Evolutionary conservation across 768 basidiomycete genomes (phyloP).

Genomic region (Holtermannia corniformis): DNA sequence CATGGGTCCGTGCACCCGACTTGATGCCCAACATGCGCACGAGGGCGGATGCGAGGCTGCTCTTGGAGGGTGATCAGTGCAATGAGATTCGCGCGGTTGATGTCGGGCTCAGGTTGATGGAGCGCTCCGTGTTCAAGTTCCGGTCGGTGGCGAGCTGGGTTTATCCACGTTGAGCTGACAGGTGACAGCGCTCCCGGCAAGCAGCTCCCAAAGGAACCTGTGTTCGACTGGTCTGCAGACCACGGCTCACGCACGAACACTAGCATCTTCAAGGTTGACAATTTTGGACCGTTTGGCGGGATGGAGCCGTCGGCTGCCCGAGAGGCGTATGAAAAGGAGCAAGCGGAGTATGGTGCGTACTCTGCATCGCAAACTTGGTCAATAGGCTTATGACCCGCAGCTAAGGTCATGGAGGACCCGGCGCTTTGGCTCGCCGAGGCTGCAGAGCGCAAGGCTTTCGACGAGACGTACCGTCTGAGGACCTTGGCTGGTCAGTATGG

Average conservation of each 20-base stretch:
- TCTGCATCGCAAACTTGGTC: background rate
- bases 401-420: conserved; percentile 7
- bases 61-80: conserved; percentile 15
- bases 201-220: conserved; percentile 13
- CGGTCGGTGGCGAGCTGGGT: conserved; percentile 12
- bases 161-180: background rate
- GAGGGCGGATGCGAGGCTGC: conserved; percentile 17
- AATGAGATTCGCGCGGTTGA: conserved; percentile 14
- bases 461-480: background rate
- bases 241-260: conserved; percentile 5
- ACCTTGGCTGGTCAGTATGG: background rate
- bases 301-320: background rate
- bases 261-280: background rate
- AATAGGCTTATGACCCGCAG: conserved; percentile 1
- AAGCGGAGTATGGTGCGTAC: conserved; percentile 13
- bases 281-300: background rate
- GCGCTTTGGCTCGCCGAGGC: conserved; percentile 17
- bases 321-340: background rate
- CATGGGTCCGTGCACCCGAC: conserved; percentile 23
- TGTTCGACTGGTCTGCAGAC: conserved; percentile 2
- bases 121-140: conserved; percentile 21
- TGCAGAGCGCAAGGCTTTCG: conserved; percentile 17
- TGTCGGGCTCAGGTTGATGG: conserved; percentile 24
- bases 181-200: background rate
- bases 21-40: conserved; percentile 6